These are phyloP conservation scores for Wallacemonas rigidus DNA, from an alignment of 208 protist species.

Conservation along the genomic window DNA sequence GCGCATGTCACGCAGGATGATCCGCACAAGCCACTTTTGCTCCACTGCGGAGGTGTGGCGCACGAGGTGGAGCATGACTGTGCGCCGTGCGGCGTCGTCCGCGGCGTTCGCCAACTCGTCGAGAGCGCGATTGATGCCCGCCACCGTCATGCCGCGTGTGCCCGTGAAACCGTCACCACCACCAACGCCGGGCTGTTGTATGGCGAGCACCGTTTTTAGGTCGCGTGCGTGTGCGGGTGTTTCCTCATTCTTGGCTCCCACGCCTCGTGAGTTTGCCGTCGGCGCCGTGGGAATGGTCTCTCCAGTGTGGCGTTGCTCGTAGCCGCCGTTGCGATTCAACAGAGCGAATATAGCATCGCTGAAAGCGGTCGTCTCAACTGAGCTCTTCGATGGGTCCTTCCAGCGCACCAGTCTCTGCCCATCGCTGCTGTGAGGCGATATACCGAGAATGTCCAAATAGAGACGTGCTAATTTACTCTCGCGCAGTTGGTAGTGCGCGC, in stretches of 20 bases:
- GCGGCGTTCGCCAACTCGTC: constrained; percentile 22
- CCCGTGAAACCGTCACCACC: not conserved
- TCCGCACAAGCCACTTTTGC: constrained; percentile 71
- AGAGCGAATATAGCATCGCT: constrained; percentile 48
- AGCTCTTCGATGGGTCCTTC: constrained; percentile 47
- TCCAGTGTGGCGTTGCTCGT: not conserved
- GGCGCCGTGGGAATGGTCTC: not conserved
- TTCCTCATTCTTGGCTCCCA: not conserved
- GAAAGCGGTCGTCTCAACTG: constrained; percentile 36
- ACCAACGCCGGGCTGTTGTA: not conserved
- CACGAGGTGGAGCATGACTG: constrained; percentile 31
- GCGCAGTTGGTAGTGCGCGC: constrained; percentile 49
- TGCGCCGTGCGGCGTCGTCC: constrained; percentile 22
- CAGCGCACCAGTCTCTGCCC: constrained; percentile 42
- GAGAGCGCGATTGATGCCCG: constrained; percentile 37
- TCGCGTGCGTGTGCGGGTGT: not conserved
- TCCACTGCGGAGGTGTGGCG: constrained; percentile 42
- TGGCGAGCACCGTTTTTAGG: constrained; percentile 1
- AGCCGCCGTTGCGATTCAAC: constrained; percentile 37
- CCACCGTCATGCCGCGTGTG: constrained; percentile 27
- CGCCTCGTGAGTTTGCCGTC: too few relatives aligned
- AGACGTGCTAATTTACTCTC: constrained; percentile 60
- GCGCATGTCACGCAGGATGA: constrained; percentile 68
- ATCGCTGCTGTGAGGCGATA: constrained; percentile 29
- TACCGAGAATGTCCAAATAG: constrained; percentile 56